Conservation (phyloP, 163 green algal genomes). For the Trebouxiophyceae sp. region DNA sequence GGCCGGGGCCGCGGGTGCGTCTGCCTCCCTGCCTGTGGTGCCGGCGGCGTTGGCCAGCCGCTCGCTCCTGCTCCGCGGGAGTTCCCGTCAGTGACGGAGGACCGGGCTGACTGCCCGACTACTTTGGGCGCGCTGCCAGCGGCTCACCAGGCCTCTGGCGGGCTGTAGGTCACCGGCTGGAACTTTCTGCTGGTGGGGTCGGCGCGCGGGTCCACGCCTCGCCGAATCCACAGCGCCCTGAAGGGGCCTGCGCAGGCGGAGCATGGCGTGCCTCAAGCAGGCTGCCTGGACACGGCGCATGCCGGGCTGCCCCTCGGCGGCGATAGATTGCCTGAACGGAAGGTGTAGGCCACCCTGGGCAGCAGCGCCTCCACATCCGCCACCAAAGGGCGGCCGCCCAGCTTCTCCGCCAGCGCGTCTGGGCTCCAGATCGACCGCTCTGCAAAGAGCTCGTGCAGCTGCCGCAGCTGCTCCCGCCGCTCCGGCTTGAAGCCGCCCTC, state of each 20-base stretch:
- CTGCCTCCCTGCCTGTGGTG: no score
- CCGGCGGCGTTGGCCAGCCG: no score
- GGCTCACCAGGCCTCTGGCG: conserved; percentile 18
- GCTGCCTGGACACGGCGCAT: no score
- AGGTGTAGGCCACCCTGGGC: conserved; percentile 9
- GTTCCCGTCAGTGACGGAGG: no score
- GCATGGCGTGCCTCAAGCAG: conserved; percentile 1
- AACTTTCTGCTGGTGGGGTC: conserved; percentile 2
- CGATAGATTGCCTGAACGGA: conserved; percentile 2
- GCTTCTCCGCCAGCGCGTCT: neutral
- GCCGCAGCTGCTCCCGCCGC: neutral
- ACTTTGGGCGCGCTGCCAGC: no score
- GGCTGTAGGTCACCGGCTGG: conserved; percentile 15
- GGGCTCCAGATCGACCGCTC: neutral
- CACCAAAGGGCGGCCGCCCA: neutral
- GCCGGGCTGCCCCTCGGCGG: no score
- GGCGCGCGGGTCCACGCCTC: conserved; percentile 15
- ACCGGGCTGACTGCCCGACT: no score
- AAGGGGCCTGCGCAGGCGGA: conserved; percentile 15
- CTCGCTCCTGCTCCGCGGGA: no score
- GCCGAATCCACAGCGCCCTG: conserved; percentile 12
- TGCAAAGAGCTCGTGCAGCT: neutral
- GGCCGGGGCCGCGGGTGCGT: no score
- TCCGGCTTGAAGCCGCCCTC: neutral
- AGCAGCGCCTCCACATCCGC: conserved; percentile 3